Conservation (phyloP, 805 yeast genomes). For the Candida rishiriensis region DNA sequence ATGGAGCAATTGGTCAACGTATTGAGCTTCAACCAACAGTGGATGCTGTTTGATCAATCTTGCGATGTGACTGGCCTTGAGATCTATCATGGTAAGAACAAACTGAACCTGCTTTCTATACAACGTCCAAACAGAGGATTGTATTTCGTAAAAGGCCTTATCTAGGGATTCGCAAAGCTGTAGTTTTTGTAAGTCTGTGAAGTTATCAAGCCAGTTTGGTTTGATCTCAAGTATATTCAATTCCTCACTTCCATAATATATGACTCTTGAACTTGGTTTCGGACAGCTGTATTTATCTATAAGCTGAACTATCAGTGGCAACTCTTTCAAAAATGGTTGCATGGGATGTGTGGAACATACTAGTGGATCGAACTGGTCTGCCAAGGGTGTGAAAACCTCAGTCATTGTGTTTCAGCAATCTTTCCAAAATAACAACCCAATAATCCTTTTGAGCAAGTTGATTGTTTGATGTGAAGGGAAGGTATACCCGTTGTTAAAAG, state of each 20-base stretch:
- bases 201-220: conserved; percentile 1
- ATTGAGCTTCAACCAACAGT: background rate
- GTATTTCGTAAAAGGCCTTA: background rate
- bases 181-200: background rate
- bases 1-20: background rate
- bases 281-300: conserved; percentile 1
- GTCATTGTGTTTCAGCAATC: too few relatives aligned
- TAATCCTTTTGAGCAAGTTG: too few relatives aligned
- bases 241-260: background rate
- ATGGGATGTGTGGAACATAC: background rate
- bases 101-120: background rate
- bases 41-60: background rate
- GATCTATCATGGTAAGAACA: background rate
- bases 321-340: background rate
- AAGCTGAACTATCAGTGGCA: background rate
- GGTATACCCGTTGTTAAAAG: too few relatives aligned
- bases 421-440: too few relatives aligned
- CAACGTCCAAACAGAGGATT: background rate
- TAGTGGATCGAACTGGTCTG: too few relatives aligned
- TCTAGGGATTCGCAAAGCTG: background rate
- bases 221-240: background rate
- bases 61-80: background rate
- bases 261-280: background rate
- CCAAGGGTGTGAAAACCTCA: too few relatives aligned
- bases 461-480: too few relatives aligned